Evolutionary conservation across 306 rosid species (phyloP).

Genomic region (Luffa acutangula): DNA sequence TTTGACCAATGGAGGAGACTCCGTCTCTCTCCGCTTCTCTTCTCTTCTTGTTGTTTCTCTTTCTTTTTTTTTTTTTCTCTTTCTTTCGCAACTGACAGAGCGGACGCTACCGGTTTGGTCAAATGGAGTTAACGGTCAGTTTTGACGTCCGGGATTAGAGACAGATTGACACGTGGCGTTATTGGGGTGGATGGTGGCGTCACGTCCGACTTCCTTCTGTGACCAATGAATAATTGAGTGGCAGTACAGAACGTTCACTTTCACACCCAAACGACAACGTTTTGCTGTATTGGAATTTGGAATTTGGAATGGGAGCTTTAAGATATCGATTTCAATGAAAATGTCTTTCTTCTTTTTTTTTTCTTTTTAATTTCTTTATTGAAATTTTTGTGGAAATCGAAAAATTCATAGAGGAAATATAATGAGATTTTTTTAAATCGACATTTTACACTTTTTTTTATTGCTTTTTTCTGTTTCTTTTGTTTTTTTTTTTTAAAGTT

Average conservation of each 20-base stretch:
- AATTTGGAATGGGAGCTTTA: background rate
- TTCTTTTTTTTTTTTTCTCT: background rate
- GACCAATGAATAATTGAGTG: conserved; percentile 1
- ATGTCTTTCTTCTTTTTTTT: too few species aligned
- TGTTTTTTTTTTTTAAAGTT: too few species aligned
- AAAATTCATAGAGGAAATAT: too few species aligned
- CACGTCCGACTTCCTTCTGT: background rate
- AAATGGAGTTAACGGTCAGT: conserved; percentile 27
- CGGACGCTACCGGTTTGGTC: conserved; percentile 32
- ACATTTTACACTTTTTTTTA: too few species aligned
- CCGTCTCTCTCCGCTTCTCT: background rate
- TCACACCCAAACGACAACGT: background rate
- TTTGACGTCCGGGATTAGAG: conserved; percentile 26
- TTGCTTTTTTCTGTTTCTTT: too few species aligned
- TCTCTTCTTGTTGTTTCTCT: conserved; percentile 5
- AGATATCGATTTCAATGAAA: too few species aligned
- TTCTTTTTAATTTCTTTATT: too few species aligned
- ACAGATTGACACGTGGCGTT: conserved; percentile 18
- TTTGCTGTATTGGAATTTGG: background rate
- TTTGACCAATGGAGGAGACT: conserved; percentile 20
- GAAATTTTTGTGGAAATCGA: too few species aligned
- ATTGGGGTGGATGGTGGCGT: background rate
- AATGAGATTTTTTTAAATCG: too few species aligned
- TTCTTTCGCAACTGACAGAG: conserved; percentile 6
- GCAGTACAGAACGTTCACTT: background rate